Percentiles rank a stretch among this genome's conserved stretches.
phyloP scores from a whole-genome alignment of 148 eudicot species.

The Rhododendron mucronatum region DNA sequence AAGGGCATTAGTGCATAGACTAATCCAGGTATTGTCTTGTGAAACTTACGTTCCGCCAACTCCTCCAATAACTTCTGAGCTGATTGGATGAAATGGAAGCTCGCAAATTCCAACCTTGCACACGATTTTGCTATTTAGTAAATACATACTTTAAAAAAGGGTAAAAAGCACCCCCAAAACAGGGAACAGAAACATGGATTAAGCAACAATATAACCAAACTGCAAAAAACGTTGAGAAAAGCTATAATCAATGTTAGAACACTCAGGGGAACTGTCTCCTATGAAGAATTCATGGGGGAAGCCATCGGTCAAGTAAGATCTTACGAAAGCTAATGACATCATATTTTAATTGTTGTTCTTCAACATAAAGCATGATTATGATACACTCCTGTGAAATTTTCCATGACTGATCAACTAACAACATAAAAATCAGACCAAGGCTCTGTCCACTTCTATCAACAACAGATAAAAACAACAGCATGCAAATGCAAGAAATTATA shows the following conservation, averaged over 20 bases:
- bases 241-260: background rate
- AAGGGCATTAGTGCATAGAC: background rate
- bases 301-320: background rate
- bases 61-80: constrained; percentile 87
- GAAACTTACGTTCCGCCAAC: constrained; percentile 96
- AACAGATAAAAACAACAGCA: background rate
- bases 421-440: background rate
- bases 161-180: background rate
- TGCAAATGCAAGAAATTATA: background rate
- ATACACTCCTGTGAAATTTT: background rate
- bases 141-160: background rate
- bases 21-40: background rate
- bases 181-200: background rate
- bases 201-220: background rate
- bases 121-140: constrained; percentile 8
- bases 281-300: background rate
- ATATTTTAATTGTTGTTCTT: background rate
- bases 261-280: background rate
- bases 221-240: background rate
- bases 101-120: constrained; percentile 89
- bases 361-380: background rate
- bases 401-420: no score
- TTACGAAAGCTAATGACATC: background rate
- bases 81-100: constrained; percentile 96
- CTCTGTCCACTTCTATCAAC: background rate